Conservation (phyloP, 2,329 filamentous ascomycete genomes). For the Aspergillus alliaceus region DNA sequence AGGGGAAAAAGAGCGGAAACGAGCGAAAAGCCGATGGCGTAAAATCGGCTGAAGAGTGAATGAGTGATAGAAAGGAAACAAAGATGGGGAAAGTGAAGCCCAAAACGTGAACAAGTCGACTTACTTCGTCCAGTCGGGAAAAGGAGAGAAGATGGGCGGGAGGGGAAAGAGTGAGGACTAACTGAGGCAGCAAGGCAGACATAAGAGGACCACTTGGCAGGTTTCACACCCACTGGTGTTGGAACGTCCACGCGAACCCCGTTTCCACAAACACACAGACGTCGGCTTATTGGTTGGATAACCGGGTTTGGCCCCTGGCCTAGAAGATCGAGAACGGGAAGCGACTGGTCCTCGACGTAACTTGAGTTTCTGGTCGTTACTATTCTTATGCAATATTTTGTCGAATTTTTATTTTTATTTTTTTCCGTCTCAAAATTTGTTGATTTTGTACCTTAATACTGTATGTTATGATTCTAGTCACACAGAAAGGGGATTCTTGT, state of each 20-base stretch:
- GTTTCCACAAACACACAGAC: slow-evolving; percentile 4
- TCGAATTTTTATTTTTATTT: too few relatives aligned
- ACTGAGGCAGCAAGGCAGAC: slow-evolving; percentile 5
- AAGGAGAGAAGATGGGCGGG: slow-evolving; percentile 9
- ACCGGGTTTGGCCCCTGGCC: background rate
- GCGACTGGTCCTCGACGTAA: background rate
- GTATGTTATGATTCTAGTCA: too few relatives aligned
- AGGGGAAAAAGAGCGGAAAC: slow-evolving; percentile 13
- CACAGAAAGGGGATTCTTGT: background rate
- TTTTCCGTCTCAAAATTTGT: too few relatives aligned
- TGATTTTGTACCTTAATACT: too few relatives aligned
- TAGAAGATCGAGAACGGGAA: slow-evolving; percentile 6
- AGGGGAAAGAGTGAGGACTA: slow-evolving; percentile 1
- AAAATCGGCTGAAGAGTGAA: slow-evolving; percentile 13
- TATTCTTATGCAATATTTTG: background rate
- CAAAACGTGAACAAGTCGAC: slow-evolving; percentile 11
- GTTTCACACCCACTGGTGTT: slow-evolving; percentile 5
- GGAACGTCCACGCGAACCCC: slow-evolving; percentile 4
- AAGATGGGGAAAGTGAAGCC: slow-evolving; percentile 6
- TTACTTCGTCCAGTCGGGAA: background rate
- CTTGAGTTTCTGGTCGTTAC: background rate
- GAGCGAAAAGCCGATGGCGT: slow-evolving; percentile 21
- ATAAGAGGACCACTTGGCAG: slow-evolving; percentile 6
- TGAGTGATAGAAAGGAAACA: slow-evolving; percentile 11
- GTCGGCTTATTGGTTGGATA: background rate